Base-by-base conservation (phyloP, 192 early-diverging fungal species). In the Lunasporangiospora selenospora region DNA sequence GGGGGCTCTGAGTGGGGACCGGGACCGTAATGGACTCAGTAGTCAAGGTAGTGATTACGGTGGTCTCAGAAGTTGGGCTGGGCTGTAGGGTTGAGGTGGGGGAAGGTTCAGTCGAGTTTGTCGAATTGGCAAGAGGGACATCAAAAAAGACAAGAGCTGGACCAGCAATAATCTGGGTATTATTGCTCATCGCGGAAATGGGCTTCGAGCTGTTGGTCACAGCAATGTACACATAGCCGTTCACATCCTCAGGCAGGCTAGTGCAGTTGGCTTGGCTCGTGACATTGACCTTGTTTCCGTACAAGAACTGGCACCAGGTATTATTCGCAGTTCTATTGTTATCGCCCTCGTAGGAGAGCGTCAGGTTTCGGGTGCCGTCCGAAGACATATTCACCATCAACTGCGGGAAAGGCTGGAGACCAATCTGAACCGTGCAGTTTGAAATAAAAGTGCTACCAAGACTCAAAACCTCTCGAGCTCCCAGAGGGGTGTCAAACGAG, bases 241-340 rank as follows among this genome's bases (percentile, higher is more conserved):
- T 19, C 5, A 38, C 65, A 31, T 53, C 30, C 6, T 2, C 5
- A 21, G 65, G 65, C 5, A 69, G 57, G n/a, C n/a, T n/a, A 12
- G 43, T 19, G 34, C 57, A 69, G 27, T 60, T 5, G 18, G 3
- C 27, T 24, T 51, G 56, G 8, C 43, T 42, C 2, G 43, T 46
- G 8, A 54, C 50, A 21, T 32, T 23, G 7, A 15, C 19, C 49
- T 33, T 60, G 43, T 54, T 48, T 2, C 56, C 50, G 31, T 41
- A 69, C 21, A 69, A 27, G 57, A 69, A 69, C 44, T 69, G 65
- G 27, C 65, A 69, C 16, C 13, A 69, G 30, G 56, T 59, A n/a
- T 31, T 39, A 29, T 53, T 51, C n/a, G 15, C 4, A n/a, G n/a
- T n/a, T n/a, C n/a, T n/a, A n/a, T n/a, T n/a, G 36, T 41, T 48